phyloP scores from a whole-genome alignment of 2,329 filamentous ascomycete genomes.

The Colletotrichum tropicicola region DNA sequence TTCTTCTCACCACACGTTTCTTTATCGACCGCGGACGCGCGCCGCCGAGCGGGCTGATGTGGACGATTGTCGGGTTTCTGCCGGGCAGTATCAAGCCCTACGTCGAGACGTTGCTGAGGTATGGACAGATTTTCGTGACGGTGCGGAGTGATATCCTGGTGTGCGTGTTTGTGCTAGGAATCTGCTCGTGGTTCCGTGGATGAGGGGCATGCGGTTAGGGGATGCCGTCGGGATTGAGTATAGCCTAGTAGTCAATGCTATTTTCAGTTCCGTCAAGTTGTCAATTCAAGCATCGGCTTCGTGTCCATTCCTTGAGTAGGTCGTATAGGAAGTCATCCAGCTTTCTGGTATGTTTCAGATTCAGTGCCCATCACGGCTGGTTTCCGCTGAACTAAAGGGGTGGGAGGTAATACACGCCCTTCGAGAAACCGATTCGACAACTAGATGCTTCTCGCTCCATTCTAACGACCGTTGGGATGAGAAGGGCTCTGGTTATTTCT shows the following conservation, averaged over 20 bases:
- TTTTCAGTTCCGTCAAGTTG: neutral
- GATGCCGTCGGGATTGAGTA: neutral
- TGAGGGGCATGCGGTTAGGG: neutral
- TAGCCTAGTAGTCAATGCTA: neutral
- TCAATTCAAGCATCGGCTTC: neutral
- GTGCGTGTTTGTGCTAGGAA: slow-evolving; percentile 78
- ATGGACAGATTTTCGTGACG: slow-evolving; percentile 76
- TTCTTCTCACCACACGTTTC: slow-evolving; percentile 76
- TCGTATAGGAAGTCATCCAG: no score
- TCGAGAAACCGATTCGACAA: no score
- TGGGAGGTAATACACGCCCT: no score
- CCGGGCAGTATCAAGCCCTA: slow-evolving; percentile 72
- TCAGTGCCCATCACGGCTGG: neutral
- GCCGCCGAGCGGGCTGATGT: slow-evolving; percentile 69
- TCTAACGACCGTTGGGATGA: neutral
- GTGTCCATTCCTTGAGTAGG: no score
- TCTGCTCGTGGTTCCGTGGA: slow-evolving; percentile 55
- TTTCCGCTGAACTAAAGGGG: no score
- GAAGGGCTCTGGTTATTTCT: neutral
- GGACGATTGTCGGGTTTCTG: slow-evolving; percentile 70
- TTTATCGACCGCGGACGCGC: slow-evolving; percentile 71
- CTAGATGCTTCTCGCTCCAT: neutral
- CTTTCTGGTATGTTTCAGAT: no score
- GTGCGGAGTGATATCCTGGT: slow-evolving; percentile 79
- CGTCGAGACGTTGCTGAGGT: slow-evolving; percentile 68